A percentile compares a stretch with the other conserved stretches of the same genome.
Conservation (phyloP, 352 stramenopile species). For the Globisporangium echinulatum region DNA sequence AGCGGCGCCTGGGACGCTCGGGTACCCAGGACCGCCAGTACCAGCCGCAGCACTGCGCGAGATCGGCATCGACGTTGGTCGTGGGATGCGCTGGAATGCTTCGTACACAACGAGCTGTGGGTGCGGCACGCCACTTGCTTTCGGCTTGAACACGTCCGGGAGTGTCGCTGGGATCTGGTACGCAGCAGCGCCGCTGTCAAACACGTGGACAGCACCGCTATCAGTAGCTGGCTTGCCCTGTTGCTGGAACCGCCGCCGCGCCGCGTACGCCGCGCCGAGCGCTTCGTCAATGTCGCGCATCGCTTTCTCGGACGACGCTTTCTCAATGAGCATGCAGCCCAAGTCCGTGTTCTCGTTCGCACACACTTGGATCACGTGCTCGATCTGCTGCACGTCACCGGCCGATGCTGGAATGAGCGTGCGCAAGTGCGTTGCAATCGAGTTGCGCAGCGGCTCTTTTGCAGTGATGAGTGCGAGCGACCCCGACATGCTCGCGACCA, state of each 20-base stretch:
- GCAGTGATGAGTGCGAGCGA: conserved; percentile 97
- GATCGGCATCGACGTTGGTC: conserved; percentile 86
- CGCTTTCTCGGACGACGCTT: conserved; percentile 98
- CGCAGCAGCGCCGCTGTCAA: conserved; percentile 41
- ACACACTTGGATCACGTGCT: conserved; percentile 97
- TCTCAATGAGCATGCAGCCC: conserved; percentile 99
- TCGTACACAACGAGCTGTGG: conserved; percentile 97
- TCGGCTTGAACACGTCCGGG: conserved; percentile 93
- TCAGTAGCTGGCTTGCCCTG: conserved; percentile 69
- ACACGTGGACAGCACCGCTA: conserved; percentile 55
- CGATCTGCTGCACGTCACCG: conserved; percentile 89
- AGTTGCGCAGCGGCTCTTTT: conserved; percentile 95
- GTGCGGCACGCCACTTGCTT: conserved; percentile 86
- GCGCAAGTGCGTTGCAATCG: conserved; percentile 95
- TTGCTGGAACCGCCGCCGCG: conserved; percentile 82
- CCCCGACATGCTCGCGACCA: conserved; percentile 97
- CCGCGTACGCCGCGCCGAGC: conserved; percentile 80
- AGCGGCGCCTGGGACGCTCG: conserved; percentile 22
- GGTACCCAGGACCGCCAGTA: conserved; percentile 15
- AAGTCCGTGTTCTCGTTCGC: conserved; percentile 98
- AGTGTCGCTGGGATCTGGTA: conserved; percentile 74
- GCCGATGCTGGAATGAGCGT: conserved; percentile 84
- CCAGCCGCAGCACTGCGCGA: conserved; percentile 20
- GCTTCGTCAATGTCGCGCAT: conserved; percentile 97
- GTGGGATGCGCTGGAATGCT: conserved; percentile 94